Percentiles rank a stretch among this genome's conserved stretches.
phyloP scores from a whole-genome alignment of 2,329 filamentous ascomycete genomes.

The Diplodia seriata region DNA sequence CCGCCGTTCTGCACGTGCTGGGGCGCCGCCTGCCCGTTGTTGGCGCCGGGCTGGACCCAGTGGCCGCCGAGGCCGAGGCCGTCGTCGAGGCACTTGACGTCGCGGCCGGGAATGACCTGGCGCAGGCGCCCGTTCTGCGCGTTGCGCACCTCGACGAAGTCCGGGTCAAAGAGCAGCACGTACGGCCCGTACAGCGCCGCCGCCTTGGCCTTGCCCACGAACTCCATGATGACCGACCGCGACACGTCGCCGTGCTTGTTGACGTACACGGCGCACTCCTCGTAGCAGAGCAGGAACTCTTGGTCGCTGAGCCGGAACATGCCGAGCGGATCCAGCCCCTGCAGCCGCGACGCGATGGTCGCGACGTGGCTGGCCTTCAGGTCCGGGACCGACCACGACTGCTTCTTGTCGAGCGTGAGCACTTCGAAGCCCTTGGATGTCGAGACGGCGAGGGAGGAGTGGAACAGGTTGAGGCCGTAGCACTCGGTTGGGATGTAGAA shows the following conservation, averaged over 20 bases:
- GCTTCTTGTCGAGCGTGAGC: constrained; percentile 95
- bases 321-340: constrained; percentile 82
- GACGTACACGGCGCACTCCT: constrained; percentile 96
- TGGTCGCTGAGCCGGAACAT: constrained; percentile 90
- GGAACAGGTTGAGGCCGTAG: constrained; percentile 94
- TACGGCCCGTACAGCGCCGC: constrained; percentile 93
- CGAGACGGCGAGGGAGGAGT: constrained; percentile 88
- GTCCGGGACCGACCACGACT: constrained; percentile 91
- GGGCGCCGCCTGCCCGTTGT: constrained; percentile 23
- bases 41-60: constrained; percentile 47
- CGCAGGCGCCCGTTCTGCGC: constrained; percentile 92
- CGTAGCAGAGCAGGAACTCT: constrained; percentile 89
- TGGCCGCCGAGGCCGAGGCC: constrained; percentile 58
- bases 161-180: constrained; percentile 89
- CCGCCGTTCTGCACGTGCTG: constrained; percentile 10
- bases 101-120: constrained; percentile 91
- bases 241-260: constrained; percentile 98
- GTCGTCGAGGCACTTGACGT: constrained; percentile 90
- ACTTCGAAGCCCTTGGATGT: constrained; percentile 95
- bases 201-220: constrained; percentile 88
- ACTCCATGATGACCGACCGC: constrained; percentile 95
- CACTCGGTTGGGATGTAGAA: constrained; percentile 98
- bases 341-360: constrained; percentile 84
- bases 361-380: constrained; percentile 78
- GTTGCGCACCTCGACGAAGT: constrained; percentile 97